Conservation (phyloP, 2,329 filamentous ascomycete species). For the Alternaria gansuensis region DNA sequence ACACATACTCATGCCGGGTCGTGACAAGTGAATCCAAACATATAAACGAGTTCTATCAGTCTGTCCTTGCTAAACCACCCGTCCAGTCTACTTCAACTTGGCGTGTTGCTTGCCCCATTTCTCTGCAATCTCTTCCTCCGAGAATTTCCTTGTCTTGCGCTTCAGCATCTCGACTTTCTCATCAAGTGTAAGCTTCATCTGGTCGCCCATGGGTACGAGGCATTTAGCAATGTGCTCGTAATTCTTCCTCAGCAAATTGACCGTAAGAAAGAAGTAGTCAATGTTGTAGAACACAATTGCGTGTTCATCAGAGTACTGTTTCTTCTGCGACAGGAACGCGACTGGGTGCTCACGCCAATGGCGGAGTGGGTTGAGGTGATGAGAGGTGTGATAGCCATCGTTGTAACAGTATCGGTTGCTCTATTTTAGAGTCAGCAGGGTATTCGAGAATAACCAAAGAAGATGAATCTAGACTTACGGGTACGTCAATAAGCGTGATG, state of each 20-base stretch:
- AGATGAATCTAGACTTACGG: conserved; percentile 62
- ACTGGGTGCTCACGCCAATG: conserved; percentile 85
- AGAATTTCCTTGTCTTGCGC: conserved; percentile 71
- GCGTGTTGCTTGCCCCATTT: conserved; percentile 62
- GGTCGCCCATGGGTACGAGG: conserved; percentile 76
- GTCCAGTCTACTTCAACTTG: conserved; percentile 32
- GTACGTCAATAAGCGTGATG: conserved; percentile 80
- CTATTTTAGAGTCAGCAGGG: conserved; percentile 54
- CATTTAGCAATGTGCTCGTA: conserved; percentile 74
- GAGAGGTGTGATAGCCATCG: conserved; percentile 82
- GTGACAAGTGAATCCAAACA: too few relatives aligned
- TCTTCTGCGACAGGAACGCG: conserved; percentile 75
- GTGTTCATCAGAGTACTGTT: conserved; percentile 70
- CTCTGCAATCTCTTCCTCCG: conserved; percentile 68
- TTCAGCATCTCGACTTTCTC: conserved; percentile 70
- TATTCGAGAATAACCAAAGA: rapidly evolving
- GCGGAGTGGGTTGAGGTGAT: conserved; percentile 78
- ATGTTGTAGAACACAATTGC: conserved; percentile 83
- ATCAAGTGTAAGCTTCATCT: conserved; percentile 71
- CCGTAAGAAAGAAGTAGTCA: conserved; percentile 79
- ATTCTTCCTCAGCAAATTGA: conserved; percentile 73
- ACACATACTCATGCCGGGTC: neutral
- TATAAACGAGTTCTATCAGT: too few relatives aligned
- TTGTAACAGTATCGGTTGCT: conserved; percentile 85
- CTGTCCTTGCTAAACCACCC: neutral